Conservation (phyloP, 1,139 yeast genomes). For the Magnusiomyces sp. region DNA sequence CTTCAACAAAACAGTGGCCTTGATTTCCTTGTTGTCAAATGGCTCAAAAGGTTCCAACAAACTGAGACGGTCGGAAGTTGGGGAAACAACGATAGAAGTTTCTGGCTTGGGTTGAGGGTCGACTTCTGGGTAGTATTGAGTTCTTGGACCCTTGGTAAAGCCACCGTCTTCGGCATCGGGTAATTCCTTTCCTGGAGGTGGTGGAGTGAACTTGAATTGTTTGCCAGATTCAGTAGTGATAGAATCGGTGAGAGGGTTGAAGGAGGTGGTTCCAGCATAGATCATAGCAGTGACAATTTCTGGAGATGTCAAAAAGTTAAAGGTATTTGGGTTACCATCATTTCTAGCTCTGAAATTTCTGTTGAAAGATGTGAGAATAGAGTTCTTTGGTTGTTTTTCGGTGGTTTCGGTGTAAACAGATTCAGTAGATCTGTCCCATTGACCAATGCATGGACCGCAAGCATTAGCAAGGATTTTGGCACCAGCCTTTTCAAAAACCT, state of each 20-base stretch:
- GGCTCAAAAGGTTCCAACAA: slow-evolving; percentile 79
- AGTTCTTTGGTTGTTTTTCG: slow-evolving; percentile 62
- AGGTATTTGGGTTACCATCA: slow-evolving; percentile 94
- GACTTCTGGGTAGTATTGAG: slow-evolving; percentile 63
- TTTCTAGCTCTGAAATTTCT: slow-evolving; percentile 96
- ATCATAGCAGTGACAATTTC: slow-evolving; percentile 96
- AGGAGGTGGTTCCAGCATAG: slow-evolving; percentile 81
- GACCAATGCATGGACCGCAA: slow-evolving; percentile 99
- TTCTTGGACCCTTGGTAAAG: slow-evolving; percentile 66
- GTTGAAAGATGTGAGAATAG: slow-evolving; percentile 91
- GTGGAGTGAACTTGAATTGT: slow-evolving; percentile 65
- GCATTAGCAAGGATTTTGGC: slow-evolving; percentile 93
- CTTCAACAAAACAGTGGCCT: slow-evolving; percentile 68
- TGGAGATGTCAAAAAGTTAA: slow-evolving; percentile 94
- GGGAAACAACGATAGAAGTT: slow-evolving; percentile 64
- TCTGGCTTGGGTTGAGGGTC: slow-evolving; percentile 59
- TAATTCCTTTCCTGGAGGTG: slow-evolving; percentile 73
- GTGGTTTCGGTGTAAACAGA: slow-evolving; percentile 26
- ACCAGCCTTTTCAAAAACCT: slow-evolving; percentile 73
- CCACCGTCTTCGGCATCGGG: slow-evolving; percentile 51
- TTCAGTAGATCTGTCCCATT: slow-evolving; percentile 72
- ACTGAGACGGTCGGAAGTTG: slow-evolving; percentile 73
- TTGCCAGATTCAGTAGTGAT: slow-evolving; percentile 59
- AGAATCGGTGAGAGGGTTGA: slow-evolving; percentile 78
- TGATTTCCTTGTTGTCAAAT: slow-evolving; percentile 78